Percentiles rank a stretch among this genome's conserved stretches.
Evolutionary conservation across 257 asterid genomes (phyloP).

Genomic region (Rhazya stricta): DNA sequence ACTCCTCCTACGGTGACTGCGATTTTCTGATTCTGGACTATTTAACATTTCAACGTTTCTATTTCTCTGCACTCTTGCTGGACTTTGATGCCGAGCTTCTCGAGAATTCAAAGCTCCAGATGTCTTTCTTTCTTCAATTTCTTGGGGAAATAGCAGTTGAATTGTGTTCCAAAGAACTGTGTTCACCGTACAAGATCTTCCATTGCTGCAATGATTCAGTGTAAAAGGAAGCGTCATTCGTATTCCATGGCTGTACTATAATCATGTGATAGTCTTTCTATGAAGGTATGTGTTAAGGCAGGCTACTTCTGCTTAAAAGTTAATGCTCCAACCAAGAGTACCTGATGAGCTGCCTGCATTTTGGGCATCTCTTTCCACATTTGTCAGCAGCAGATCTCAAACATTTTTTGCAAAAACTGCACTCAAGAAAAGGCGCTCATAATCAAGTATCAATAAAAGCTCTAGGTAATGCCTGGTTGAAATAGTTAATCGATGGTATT

Average conservation of each 20-base stretch:
- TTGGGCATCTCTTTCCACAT: constrained; percentile 95
- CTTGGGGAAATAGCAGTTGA: constrained; percentile 81
- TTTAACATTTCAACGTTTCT: constrained; percentile 31
- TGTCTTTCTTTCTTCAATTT: constrained; percentile 67
- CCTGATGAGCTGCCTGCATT: constrained; percentile 95
- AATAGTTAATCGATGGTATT: not conserved
- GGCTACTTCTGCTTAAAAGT: not conserved
- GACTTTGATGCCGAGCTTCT: constrained; percentile 23
- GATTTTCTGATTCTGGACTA: constrained; percentile 41
- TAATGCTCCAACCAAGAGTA: constrained; percentile 8
- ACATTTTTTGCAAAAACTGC: constrained; percentile 82
- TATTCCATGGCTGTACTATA: not conserved
- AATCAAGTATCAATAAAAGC: not conserved
- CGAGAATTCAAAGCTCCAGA: constrained; percentile 21
- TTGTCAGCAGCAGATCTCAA: constrained; percentile 85
- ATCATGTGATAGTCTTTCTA: not conserved
- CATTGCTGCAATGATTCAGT: constrained; percentile 47
- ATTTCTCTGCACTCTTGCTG: constrained; percentile 30
- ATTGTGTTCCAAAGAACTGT: constrained; percentile 97
- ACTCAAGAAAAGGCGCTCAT: not conserved
- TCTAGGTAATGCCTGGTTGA: not conserved
- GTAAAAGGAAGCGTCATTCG: constrained; percentile 7
- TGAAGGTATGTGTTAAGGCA: not conserved
- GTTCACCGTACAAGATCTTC: constrained; percentile 80
- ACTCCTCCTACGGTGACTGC: constrained; percentile 28